phyloP scores from a whole-genome alignment of 352 stramenopile species.

The Phytopythium montanum region DNA sequence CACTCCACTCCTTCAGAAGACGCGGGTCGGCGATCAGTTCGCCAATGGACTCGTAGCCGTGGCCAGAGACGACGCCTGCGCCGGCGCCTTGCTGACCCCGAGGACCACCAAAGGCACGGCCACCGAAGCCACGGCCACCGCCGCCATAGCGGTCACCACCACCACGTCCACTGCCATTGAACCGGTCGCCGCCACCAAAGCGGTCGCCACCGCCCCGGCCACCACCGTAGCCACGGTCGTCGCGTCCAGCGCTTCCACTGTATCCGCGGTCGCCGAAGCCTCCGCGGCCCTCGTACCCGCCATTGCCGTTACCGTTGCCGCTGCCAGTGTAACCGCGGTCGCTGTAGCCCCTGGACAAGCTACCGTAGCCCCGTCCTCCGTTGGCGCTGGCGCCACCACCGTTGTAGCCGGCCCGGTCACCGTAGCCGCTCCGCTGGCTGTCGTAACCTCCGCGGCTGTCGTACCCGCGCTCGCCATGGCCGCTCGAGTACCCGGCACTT shows the following conservation, averaged over 20 bases:
- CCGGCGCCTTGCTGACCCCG: conserved; percentile 30
- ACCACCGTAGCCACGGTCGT: conserved; percentile 13
- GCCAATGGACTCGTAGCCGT: conserved; percentile 53
- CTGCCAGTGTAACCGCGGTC: conserved; percentile 20
- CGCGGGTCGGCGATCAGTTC: conserved; percentile 46
- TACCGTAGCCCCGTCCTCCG: conserved; percentile 13
- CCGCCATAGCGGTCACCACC: conserved; percentile 22
- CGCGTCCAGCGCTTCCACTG: conserved; percentile 16
- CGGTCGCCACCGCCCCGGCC: conserved; percentile 9
- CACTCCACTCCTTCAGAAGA: conserved; percentile 46
- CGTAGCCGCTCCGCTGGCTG: conserved; percentile 14
- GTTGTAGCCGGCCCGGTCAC: conserved; percentile 19
- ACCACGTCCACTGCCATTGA: conserved; percentile 20
- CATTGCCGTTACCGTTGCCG: conserved; percentile 10
- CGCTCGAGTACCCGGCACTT: conserved; percentile 19
- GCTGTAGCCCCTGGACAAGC: conserved; percentile 23
- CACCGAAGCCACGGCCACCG: conserved; percentile 25
- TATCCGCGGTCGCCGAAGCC: conserved; percentile 24
- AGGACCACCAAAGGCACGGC: conserved; percentile 27
- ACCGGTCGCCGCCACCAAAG: conserved; percentile 13
- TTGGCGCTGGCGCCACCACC: conserved; percentile 10
- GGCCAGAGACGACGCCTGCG: conserved; percentile 33
- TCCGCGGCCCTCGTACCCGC: conserved; percentile 8
- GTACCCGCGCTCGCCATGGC: conserved; percentile 1
- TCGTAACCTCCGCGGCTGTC: conserved; percentile 10